A percentile compares a stretch with the other conserved stretches of the same genome.
These are phyloP conservation scores for Salvia miltiorrhiza DNA, from an alignment of 257 asterid species.

Conservation along the genomic window DNA sequence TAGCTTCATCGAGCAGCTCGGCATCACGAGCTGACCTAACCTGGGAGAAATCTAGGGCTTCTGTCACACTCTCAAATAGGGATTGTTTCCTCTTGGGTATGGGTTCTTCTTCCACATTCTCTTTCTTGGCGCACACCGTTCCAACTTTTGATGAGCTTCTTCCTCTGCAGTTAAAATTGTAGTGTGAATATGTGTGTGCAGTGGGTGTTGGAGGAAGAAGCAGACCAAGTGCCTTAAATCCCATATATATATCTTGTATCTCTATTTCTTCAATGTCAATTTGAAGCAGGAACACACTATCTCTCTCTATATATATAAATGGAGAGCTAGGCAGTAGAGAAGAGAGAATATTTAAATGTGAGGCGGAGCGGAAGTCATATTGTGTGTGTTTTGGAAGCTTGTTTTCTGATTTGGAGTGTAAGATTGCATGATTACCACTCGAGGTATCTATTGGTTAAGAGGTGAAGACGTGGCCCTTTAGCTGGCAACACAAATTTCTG, in stretches of 20 bases:
- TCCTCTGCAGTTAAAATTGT: slow-evolving; percentile 3
- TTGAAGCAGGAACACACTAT: too few relatives aligned
- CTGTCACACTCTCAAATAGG: slow-evolving; percentile 61
- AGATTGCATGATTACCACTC: slow-evolving; percentile 38
- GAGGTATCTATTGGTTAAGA: slow-evolving; percentile 36
- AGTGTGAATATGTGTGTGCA: slow-evolving; percentile 9
- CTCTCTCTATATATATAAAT: too few relatives aligned
- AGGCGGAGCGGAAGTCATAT: slow-evolving; percentile 14
- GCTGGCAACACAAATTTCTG: background rate
- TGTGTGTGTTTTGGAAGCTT: background rate
- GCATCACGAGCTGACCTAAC: slow-evolving; percentile 80
- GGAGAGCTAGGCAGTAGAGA: background rate
- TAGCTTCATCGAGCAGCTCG: slow-evolving; percentile 70
- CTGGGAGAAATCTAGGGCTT: slow-evolving; percentile 84
- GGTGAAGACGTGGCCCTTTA: slow-evolving; percentile 58
- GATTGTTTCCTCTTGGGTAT: slow-evolving; percentile 44
- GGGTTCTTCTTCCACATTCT: slow-evolving; percentile 25
- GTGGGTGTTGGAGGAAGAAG: slow-evolving; percentile 4
- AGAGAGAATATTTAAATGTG: slow-evolving; percentile 14
- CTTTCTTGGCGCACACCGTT: slow-evolving; percentile 54
- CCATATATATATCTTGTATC: slow-evolving; percentile 27
- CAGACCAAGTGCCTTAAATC: slow-evolving; percentile 47
- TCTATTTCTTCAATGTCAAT: background rate
- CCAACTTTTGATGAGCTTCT: slow-evolving; percentile 22
- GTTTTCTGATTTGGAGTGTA: background rate